phyloP scores from a whole-genome alignment of 2,329 filamentous ascomycete genomes.

The Xylaria sp. region DNA sequence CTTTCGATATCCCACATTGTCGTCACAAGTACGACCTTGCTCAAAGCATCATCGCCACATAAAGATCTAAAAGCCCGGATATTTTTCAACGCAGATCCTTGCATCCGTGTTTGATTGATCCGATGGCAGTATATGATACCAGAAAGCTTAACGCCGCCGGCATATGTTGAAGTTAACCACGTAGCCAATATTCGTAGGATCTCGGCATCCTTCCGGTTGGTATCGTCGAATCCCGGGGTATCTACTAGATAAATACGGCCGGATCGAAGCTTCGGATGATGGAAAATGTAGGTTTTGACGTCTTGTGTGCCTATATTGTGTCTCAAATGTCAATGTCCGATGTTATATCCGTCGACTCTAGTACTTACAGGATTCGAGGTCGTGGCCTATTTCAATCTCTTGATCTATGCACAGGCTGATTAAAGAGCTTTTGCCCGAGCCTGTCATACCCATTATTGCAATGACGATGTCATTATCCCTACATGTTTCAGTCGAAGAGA shows the following conservation, averaged over 20 bases:
- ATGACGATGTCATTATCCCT: slow-evolving; percentile 25
- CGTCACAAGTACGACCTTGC: no score
- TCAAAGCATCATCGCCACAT: no score
- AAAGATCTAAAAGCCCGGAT: no score
- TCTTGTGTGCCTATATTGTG: slow-evolving; percentile 31
- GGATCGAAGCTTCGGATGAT: slow-evolving; percentile 13
- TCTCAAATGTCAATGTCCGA: not conserved
- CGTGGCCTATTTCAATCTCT: slow-evolving; percentile 31
- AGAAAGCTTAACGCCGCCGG: no score
- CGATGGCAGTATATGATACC: no score
- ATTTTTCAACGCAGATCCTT: no score
- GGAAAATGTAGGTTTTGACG: slow-evolving; percentile 14
- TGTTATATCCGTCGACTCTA: not conserved
- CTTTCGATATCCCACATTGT: no score
- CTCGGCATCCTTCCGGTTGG: no score
- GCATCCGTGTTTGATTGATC: no score
- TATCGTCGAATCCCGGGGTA: no score
- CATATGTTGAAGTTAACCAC: no score
- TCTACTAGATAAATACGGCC: not conserved
- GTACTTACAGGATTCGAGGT: slow-evolving; percentile 28
- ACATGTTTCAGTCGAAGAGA: not conserved
- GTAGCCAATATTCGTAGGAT: no score
- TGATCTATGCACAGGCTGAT: slow-evolving; percentile 18
- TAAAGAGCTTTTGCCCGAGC: slow-evolving; percentile 35
- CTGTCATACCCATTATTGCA: slow-evolving; percentile 34